A percentile compares a stretch with the other conserved stretches of the same genome.
Evolutionary conservation across 805 yeast genomes (phyloP).

Genomic region (Barnettozyma salicaria): DNA sequence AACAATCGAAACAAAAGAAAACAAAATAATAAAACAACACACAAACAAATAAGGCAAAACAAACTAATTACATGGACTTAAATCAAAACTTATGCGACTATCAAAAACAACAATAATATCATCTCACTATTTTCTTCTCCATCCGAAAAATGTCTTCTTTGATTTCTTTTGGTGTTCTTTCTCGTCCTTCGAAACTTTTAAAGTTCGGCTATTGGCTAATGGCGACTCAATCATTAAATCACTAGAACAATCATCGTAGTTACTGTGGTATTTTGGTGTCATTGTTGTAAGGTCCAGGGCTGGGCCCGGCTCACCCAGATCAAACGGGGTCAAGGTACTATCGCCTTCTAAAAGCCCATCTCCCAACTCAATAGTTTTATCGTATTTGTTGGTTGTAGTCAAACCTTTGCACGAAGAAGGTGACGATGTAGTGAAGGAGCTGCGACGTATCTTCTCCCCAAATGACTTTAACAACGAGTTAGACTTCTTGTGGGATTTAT

Average conservation of each 20-base stretch:
- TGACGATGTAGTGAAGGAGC: conserved; percentile 16
- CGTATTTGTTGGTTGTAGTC: too few species aligned
- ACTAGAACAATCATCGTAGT: conserved; percentile 78
- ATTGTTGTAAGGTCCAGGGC: conserved; percentile 22
- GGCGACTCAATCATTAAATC: neutral
- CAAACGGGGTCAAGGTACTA: conserved; percentile 21
- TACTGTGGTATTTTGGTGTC: conserved; percentile 40
- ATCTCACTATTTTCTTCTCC: conserved; percentile 12
- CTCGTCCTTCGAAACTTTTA: neutral
- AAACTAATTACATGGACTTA: neutral
- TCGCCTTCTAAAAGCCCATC: conserved; percentile 20
- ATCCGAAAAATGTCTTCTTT: conserved; percentile 12
- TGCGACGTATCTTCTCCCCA: conserved; percentile 16
- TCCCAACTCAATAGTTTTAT: conserved; percentile 2
- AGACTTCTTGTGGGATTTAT: conserved; percentile 19
- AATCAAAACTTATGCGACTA: too few species aligned
- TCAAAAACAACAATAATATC: neutral
- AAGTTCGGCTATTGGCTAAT: neutral
- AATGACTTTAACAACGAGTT: conserved; percentile 20
- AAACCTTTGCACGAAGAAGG: too few species aligned
- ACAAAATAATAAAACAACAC: too few species aligned
- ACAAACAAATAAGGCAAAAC: neutral
- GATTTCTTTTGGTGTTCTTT: conserved; percentile 6
- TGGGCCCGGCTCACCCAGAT: conserved; percentile 28
- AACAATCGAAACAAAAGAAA: too few species aligned